These are phyloP conservation scores for Jamesozyma hellenica DNA, from an alignment of 805 yeast genomes.

Conservation along the genomic window DNA sequence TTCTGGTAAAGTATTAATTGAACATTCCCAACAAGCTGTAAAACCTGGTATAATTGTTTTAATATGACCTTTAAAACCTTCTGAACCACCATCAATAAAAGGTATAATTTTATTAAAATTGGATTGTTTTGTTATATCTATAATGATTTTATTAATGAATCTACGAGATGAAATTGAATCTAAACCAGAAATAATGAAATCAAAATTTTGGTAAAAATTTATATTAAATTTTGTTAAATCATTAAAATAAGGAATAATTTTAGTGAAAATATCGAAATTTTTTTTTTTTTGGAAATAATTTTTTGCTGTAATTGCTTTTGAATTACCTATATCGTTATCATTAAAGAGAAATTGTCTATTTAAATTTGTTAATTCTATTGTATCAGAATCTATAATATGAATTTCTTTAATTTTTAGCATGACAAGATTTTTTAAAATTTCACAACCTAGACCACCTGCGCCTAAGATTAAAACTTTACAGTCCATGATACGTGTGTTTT, in stretches of 20 bases:
- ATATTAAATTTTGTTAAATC: slow-evolving; percentile 55
- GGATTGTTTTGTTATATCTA: slow-evolving; percentile 49
- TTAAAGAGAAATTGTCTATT: slow-evolving; percentile 86
- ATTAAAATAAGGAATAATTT: slow-evolving; percentile 49
- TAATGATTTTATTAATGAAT: slow-evolving; percentile 70
- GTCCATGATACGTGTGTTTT: slow-evolving; percentile 8
- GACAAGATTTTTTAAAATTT: slow-evolving; percentile 67
- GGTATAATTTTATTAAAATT: slow-evolving; percentile 45
- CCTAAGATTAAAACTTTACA: slow-evolving; percentile 65
- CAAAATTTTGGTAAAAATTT: slow-evolving; percentile 57
- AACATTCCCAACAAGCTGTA: slow-evolving; percentile 89
- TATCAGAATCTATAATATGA: slow-evolving; percentile 83
- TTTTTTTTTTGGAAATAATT: slow-evolving; percentile 35
- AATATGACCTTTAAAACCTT: slow-evolving; percentile 86
- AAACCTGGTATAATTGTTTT: slow-evolving; percentile 78
- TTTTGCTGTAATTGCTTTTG: slow-evolving; percentile 74
- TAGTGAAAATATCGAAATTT: slow-evolving; percentile 21
- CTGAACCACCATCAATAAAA: slow-evolving; percentile 90
- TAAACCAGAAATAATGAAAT: slow-evolving; percentile 72
- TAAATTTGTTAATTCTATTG: slow-evolving; percentile 81
- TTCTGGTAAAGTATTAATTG: slow-evolving; percentile 59
- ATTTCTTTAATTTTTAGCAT: slow-evolving; percentile 53
- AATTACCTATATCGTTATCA: slow-evolving; percentile 68
- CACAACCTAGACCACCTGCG: slow-evolving; percentile 95
- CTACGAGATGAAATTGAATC: slow-evolving; percentile 86